Percentiles rank a stretch among this genome's conserved stretches.
Evolutionary conservation across 225 moss, liverwort and hornwort species (phyloP).

Genomic region (Physcomitrium patens): DNA sequence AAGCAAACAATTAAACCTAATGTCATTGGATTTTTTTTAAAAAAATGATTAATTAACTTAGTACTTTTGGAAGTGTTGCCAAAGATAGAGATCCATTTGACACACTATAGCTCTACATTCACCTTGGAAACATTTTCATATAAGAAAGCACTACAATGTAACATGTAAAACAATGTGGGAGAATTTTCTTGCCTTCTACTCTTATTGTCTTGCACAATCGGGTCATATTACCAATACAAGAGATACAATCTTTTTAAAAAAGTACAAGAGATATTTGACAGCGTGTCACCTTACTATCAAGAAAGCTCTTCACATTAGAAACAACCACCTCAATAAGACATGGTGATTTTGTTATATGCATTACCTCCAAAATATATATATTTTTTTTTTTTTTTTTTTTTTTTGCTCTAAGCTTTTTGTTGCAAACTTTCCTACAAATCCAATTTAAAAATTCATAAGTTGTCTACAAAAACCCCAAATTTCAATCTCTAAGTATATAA

Average conservation of each 20-base stretch:
- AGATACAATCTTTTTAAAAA: conserved; percentile 52
- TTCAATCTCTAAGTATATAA: too few relatives aligned
- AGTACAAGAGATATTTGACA: conserved; percentile 90
- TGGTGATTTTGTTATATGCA: conserved; percentile 12
- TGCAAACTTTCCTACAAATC: conserved; percentile 37
- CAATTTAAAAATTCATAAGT: too few relatives aligned
- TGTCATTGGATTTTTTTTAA: too few relatives aligned
- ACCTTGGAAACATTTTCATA: conserved; percentile 76
- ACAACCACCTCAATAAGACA: conserved; percentile 69
- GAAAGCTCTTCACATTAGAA: conserved; percentile 82
- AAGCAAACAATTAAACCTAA: conserved; percentile 65
- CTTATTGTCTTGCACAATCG: conserved; percentile 64
- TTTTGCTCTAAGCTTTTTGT: conserved; percentile 24
- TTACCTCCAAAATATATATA: background rate
- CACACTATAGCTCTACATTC: conserved; percentile 58
- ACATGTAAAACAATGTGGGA: conserved; percentile 89
- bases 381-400: conserved; percentile 11
- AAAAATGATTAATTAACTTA: conserved; percentile 81
- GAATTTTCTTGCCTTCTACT: conserved; percentile 56
- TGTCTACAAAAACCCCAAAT: too few relatives aligned
- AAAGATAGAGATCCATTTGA: conserved; percentile 61
- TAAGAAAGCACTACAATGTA: conserved; percentile 82
- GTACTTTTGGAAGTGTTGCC: conserved; percentile 85
- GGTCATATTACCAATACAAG: conserved; percentile 47
- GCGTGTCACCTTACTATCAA: conserved; percentile 79